A percentile compares a stretch with the other conserved stretches of the same genome.
phyloP scores from a whole-genome alignment of 1,284 basidiomycete species.

The Rhodotorula glutinis region DNA sequence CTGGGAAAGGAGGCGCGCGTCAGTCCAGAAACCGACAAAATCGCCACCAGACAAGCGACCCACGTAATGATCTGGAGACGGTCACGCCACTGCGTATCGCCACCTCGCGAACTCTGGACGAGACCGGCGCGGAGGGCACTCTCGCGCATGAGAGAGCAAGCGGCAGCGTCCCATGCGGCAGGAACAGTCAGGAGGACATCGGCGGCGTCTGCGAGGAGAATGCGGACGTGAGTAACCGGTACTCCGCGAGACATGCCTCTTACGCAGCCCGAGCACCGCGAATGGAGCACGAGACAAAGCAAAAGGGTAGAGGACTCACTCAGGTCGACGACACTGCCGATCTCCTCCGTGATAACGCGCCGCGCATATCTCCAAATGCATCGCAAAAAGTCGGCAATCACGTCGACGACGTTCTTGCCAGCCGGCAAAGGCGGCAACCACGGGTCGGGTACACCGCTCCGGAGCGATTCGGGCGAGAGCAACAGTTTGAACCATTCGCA shows the following conservation, averaged over 20 bases:
- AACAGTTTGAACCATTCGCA: constrained; percentile 66
- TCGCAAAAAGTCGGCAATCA: constrained; percentile 72
- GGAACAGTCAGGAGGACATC: constrained; percentile 77
- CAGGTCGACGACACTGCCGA: constrained; percentile 73
- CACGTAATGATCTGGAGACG: constrained; percentile 72
- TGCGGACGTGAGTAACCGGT: not conserved
- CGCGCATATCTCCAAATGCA: constrained; percentile 79
- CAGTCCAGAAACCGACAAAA: constrained; percentile 4
- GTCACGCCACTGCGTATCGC: constrained; percentile 68
- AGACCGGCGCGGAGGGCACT: constrained; percentile 72
- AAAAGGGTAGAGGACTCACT: constrained; percentile 53
- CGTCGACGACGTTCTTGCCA: constrained; percentile 67
- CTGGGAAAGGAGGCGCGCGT: constrained; percentile 45
- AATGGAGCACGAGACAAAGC: no score
- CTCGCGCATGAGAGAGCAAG: constrained; percentile 73
- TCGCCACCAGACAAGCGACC: constrained; percentile 26
- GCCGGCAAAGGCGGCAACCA: constrained; percentile 47
- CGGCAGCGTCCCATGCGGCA: constrained; percentile 77
- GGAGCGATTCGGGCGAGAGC: constrained; percentile 36
- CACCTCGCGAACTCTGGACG: constrained; percentile 65
- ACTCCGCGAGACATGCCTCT: no score
- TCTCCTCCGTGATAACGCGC: constrained; percentile 73
- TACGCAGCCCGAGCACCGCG: not conserved
- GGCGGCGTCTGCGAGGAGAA: constrained; percentile 59
- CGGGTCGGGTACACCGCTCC: constrained; percentile 27